A percentile compares a stretch with the other conserved stretches of the same genome.
Conservation (phyloP, 208 protist genomes). For the Angomonas ambiguus region DNA sequence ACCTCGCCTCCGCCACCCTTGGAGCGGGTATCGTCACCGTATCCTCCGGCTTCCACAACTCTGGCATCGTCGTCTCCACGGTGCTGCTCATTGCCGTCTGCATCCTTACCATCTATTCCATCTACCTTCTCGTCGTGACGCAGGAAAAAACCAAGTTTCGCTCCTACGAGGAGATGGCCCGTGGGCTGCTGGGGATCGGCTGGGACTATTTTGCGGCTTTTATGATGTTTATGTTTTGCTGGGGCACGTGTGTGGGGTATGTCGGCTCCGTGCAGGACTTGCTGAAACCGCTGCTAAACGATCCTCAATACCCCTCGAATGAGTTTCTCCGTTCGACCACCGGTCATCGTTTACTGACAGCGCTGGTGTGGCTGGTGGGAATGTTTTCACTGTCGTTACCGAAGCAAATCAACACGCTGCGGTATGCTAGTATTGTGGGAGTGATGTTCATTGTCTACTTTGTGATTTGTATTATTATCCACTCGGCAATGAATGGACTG, state of each 20-base stretch:
- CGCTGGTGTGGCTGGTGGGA: conserved; percentile 46
- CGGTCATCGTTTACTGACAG: conserved; percentile 40
- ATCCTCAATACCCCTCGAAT: conserved; percentile 15
- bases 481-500: conserved; percentile 43
- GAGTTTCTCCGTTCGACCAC: conserved; percentile 34
- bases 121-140: conserved; percentile 50
- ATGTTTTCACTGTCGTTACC: conserved; percentile 77
- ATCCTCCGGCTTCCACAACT: conserved; percentile 56
- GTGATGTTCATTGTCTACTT: conserved; percentile 74
- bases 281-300: conserved; percentile 48
- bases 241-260: conserved; percentile 73
- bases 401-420: conserved; percentile 86
- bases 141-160: conserved; percentile 63
- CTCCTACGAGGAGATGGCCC: conserved; percentile 76
- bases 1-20: conserved; percentile 67
- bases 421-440: conserved; percentile 71
- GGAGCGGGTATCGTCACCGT: conserved; percentile 77
- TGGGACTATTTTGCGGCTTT: conserved; percentile 70
- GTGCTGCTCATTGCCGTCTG: conserved; percentile 46
- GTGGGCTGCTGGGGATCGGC: conserved; percentile 47
- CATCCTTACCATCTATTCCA: conserved; percentile 72
- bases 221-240: conserved; percentile 81
- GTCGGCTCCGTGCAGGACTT: conserved; percentile 71
- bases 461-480: conserved; percentile 67
- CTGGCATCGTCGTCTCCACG: conserved; percentile 52